Evolutionary conservation across 2,329 filamentous ascomycete species (phyloP).

Genomic region (Trichoderma aggressivum): DNA sequence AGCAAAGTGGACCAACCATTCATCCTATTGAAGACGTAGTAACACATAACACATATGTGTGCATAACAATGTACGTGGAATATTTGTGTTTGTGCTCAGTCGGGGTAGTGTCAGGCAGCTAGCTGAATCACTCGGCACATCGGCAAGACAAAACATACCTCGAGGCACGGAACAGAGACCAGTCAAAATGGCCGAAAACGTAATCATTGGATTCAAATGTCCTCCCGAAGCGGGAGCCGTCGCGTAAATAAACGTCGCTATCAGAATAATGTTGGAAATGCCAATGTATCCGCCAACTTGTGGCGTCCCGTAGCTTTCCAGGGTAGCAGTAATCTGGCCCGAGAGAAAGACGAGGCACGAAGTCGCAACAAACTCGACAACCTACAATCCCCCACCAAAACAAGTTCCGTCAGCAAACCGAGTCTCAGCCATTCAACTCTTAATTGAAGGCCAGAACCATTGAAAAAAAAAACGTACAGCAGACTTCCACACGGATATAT

Average conservation of each 20-base stretch:
- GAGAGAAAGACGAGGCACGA: conserved; percentile 30
- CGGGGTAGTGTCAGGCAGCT: not conserved
- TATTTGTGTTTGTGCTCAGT: not conserved
- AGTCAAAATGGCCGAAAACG: conserved; percentile 49
- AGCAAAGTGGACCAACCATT: not conserved
- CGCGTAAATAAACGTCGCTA: conserved; percentile 48
- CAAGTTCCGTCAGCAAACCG: not conserved
- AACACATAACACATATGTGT: not conserved
- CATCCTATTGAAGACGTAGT: not conserved
- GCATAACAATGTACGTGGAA: too few species aligned
- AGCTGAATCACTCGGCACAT: not conserved
- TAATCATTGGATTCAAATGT: conserved; percentile 53
- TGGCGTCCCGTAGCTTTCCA: conserved; percentile 28
- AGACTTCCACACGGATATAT: conserved; percentile 27
- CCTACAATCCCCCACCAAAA: conserved; percentile 18
- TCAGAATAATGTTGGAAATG: conserved; percentile 38
- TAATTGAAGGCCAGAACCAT: not conserved
- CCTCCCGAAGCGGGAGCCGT: conserved; percentile 48
- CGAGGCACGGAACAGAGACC: conserved; percentile 48
- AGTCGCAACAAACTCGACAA: conserved; percentile 32
- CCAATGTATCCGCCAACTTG: conserved; percentile 33
- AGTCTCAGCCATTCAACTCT: not conserved
- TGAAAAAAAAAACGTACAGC: conserved; percentile 21
- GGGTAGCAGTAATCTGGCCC: conserved; percentile 30
- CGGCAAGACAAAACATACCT: conserved; percentile 18